These are phyloP conservation scores for Halophytophthora batemanensis DNA, from an alignment of 352 stramenopile species.

Conservation along the genomic window DNA sequence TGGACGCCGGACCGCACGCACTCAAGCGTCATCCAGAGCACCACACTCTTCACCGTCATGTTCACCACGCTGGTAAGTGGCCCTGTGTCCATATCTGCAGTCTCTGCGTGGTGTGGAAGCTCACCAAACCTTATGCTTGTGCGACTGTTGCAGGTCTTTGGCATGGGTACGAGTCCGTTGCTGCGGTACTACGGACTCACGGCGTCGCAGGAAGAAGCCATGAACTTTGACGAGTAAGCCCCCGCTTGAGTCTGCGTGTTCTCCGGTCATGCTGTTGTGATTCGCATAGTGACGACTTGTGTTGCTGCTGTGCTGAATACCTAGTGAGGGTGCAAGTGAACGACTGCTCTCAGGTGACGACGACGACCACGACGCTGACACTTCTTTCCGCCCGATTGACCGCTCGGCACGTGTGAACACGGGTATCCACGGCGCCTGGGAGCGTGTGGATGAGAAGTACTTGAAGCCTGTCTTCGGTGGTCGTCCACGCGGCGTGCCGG, in stretches of 20 bases:
- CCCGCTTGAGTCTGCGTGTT: neutral
- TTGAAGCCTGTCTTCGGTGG: conserved; percentile 73
- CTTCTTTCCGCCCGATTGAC: conserved; percentile 42
- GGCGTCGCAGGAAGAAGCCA: conserved; percentile 32
- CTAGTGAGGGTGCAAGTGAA: conserved; percentile 44
- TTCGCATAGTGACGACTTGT: conserved; percentile 3
- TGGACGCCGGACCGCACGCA: conserved; percentile 52
- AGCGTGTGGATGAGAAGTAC: conserved; percentile 65
- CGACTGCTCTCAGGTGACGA: conserved; percentile 51
- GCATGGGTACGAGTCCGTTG: conserved; percentile 68
- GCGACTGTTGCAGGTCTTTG: conserved; percentile 46
- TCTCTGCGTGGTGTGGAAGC: neutral
- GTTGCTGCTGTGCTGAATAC: conserved; percentile 7
- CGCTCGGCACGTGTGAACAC: conserved; percentile 22
- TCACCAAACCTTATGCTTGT: conserved; percentile 4
- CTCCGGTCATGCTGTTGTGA: neutral
- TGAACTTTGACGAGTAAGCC: conserved; percentile 52
- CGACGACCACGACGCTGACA: conserved; percentile 45
- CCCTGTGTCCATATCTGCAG: neutral
- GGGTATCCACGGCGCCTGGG: conserved; percentile 64
- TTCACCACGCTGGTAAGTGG: conserved; percentile 65
- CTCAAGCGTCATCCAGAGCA: conserved; percentile 70
- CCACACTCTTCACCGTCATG: conserved; percentile 80
- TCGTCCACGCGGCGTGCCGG: conserved; percentile 25
- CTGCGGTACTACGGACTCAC: conserved; percentile 57